phyloP scores from a whole-genome alignment of 495 filamentous ascomycete genomes.

The Bombardia bombarda region DNA sequence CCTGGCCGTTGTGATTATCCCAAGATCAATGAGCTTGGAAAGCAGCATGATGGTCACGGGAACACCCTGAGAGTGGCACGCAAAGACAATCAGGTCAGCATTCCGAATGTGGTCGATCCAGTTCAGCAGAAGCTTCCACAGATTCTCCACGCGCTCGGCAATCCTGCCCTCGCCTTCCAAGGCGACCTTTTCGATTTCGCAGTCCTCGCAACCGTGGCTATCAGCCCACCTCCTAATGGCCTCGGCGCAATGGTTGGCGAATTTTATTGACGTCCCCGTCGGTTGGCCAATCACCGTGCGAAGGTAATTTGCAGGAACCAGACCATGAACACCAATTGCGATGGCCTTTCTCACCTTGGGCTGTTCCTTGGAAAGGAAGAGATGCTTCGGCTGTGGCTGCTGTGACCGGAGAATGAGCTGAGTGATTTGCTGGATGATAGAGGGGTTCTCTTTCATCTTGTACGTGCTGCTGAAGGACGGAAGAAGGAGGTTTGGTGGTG shows the following conservation, averaged over 20 bases:
- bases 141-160: constrained; percentile 73
- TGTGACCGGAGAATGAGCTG: constrained; percentile 56
- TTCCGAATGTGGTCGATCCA: constrained; percentile 86
- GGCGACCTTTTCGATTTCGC: constrained; percentile 81
- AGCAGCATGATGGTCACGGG: constrained; percentile 91
- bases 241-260: constrained; percentile 79
- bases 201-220: constrained; percentile 52
- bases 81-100: constrained; percentile 83
- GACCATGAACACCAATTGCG: constrained; percentile 90
- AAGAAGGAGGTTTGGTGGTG: constrained; percentile 55
- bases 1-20: constrained; percentile 58
- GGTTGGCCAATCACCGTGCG: constrained; percentile 87
- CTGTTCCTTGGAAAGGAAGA: constrained; percentile 60
- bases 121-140: constrained; percentile 91
- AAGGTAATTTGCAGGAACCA: constrained; percentile 79
- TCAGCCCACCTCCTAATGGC: constrained; percentile 78
- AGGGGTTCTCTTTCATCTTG: constrained; percentile 54
- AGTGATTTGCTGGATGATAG: constrained; percentile 63
- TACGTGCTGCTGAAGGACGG: constrained; percentile 65
- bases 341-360: constrained; percentile 73
- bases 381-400: constrained; percentile 56
- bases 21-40: constrained; percentile 76
- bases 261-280: constrained; percentile 88
- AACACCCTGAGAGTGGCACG: constrained; percentile 92
- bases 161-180: constrained; percentile 98